A percentile compares a stretch with the other conserved stretches of the same genome.
Evolutionary conservation across 169 alveolate genomes (phyloP).

Genomic region (Eimeria maxima): DNA sequence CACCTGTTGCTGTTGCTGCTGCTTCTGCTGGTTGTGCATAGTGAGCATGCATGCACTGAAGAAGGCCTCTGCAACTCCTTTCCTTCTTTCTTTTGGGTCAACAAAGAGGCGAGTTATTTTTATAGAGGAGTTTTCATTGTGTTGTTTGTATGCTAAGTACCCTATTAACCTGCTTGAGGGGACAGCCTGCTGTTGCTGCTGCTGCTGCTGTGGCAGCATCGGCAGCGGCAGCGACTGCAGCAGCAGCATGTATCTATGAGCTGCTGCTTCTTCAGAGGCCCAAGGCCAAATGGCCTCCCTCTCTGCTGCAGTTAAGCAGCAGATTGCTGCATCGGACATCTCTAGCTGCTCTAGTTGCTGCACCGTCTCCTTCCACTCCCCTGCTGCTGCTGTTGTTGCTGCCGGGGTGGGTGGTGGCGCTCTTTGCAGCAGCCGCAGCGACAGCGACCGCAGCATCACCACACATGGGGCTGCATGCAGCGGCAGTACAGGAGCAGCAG

Average conservation of each 20-base stretch:
- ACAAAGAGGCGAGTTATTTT: background rate
- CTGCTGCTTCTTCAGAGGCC: background rate
- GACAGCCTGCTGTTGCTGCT: background rate
- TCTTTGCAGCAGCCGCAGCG: background rate
- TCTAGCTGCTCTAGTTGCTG: slow-evolving; percentile 13
- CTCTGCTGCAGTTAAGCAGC: background rate
- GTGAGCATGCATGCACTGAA: background rate
- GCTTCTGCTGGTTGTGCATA: no score
- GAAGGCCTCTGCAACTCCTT: slow-evolving; percentile 23
- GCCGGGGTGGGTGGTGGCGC: background rate
- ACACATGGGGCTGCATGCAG: slow-evolving; percentile 50
- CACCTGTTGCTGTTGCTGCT: background rate
- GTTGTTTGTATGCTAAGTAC: background rate
- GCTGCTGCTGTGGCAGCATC: no score
- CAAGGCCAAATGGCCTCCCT: background rate
- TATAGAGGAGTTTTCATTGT: background rate
- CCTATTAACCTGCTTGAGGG: background rate
- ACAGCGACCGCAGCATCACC: slow-evolving; percentile 49
- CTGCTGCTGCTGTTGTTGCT: slow-evolving; percentile 4
- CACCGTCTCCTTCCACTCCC: background rate
- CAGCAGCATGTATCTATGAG: background rate
- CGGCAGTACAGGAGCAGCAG: slow-evolving; percentile 10
- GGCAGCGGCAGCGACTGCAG: no score
- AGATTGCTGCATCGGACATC: background rate
- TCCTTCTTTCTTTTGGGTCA: background rate